These are phyloP conservation scores for Lachnellula occidentalis DNA, from an alignment of 2,329 filamentous ascomycete genomes.

Conservation along the genomic window DNA sequence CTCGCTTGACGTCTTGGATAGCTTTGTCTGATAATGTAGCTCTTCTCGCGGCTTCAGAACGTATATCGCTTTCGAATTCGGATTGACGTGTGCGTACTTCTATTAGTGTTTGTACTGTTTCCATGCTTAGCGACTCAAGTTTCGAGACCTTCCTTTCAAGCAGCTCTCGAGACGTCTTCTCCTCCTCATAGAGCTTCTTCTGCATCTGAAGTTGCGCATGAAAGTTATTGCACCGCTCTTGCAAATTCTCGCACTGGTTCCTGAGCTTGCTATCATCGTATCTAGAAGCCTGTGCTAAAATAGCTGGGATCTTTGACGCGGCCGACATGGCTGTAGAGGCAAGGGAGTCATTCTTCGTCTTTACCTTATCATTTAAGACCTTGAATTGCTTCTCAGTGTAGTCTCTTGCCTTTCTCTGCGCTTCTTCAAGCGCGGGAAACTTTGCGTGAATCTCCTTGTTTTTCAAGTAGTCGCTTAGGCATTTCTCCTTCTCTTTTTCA, in stretches of 20 bases:
- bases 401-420: conserved; percentile 8
- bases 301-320: conserved; percentile 4
- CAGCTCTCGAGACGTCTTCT: conserved; percentile 5
- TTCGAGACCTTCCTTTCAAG: neutral
- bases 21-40: neutral
- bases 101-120: neutral
- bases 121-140: neutral
- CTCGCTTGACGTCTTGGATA: neutral
- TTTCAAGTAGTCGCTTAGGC: conserved; percentile 7
- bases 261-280: conserved; percentile 1
- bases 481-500: conserved; percentile 3
- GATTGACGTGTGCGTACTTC: neutral
- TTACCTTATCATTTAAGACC: neutral
- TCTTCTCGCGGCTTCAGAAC: neutral
- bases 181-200: conserved; percentile 7
- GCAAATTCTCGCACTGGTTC: conserved; percentile 1
- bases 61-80: neutral
- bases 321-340: neutral
- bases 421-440: conserved; percentile 14
- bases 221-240: conserved; percentile 6
- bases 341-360: conserved; percentile 2
- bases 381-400: conserved; percentile 10
- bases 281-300: neutral
- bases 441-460: conserved; percentile 11
- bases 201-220: conserved; percentile 6